Evolutionary conservation across 2,329 filamentous ascomycete genomes (phyloP).

Genomic region (Aspergillus tanneri): DNA sequence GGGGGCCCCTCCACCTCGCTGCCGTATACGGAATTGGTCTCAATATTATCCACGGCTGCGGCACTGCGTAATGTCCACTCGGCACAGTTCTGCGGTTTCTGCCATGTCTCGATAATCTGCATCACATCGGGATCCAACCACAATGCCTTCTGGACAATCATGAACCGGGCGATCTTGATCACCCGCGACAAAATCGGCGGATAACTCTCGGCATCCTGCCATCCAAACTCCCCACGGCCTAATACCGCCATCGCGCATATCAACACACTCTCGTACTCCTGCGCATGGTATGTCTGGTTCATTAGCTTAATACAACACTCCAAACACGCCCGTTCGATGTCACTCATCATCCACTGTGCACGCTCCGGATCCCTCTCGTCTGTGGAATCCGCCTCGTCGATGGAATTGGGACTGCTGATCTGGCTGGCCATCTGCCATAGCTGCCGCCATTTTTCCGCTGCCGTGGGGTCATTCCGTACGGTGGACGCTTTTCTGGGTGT

Average conservation of each 20-base stretch:
- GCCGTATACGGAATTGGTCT: too few species aligned
- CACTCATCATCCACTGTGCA: not conserved
- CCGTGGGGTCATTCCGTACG: not conserved
- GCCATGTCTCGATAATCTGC: too few species aligned
- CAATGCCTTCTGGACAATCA: not conserved
- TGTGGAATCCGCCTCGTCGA: not conserved
- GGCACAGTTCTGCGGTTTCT: too few species aligned
- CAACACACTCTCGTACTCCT: constrained; percentile 4
- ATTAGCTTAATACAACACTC: not conserved
- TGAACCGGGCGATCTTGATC: too few species aligned
- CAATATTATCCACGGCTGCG: too few species aligned
- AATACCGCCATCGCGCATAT: constrained; percentile 1
- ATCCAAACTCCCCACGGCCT: not conserved
- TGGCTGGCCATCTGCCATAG: not conserved
- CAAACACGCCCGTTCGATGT: not conserved
- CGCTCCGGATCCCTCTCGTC: not conserved
- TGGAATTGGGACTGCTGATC: too few species aligned
- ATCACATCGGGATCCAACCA: too few species aligned
- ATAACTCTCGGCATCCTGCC: constrained; percentile 3
- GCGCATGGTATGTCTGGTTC: not conserved
- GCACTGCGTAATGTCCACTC: too few species aligned
- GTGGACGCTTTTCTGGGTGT: not conserved
- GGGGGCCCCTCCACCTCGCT: too few species aligned
- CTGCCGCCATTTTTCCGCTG: not conserved
- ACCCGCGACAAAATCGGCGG: not conserved